phyloP scores from a whole-genome alignment of 148 eudicot species.

The Vaccinium myrtillus region DNA sequence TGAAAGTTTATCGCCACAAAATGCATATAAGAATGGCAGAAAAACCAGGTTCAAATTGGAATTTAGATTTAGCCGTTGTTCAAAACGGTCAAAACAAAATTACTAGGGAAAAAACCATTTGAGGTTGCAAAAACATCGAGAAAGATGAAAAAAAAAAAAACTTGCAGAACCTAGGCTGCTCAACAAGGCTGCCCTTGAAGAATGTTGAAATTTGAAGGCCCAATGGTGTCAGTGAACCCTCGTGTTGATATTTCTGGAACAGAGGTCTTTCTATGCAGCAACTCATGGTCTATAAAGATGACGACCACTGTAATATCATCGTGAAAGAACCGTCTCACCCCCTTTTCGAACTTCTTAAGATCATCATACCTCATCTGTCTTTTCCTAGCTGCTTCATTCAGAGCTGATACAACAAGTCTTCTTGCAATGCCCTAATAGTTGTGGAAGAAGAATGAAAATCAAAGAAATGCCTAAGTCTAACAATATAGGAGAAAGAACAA shows the following conservation, averaged over 20 bases:
- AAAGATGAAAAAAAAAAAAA: not conserved
- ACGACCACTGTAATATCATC: slow-evolving; percentile 76
- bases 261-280: slow-evolving; percentile 19
- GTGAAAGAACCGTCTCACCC: slow-evolving; percentile 50
- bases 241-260: slow-evolving; percentile 46
- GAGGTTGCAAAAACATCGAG: not conserved
- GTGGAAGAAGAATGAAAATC: not conserved
- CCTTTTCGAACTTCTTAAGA: slow-evolving; percentile 37
- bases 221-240: slow-evolving; percentile 45
- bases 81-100: not conserved
- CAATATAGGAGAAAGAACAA: not conserved
- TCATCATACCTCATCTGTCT: slow-evolving; percentile 35
- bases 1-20: not conserved
- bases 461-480: not conserved
- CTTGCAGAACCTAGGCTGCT: slow-evolving; percentile 13
- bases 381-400: slow-evolving; percentile 48
- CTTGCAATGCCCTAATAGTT: slow-evolving; percentile 62
- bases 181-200: slow-evolving; percentile 21
- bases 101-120: not conserved
- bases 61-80: not conserved
- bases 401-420: slow-evolving; percentile 49
- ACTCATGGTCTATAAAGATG: slow-evolving; percentile 53
- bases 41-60: not conserved
- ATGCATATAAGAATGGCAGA: not conserved
- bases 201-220: slow-evolving; percentile 47